A percentile compares a stretch with the other conserved stretches of the same genome.
Conservation (phyloP, 345 rosid species). For the Moricandia moricandioides region DNA sequence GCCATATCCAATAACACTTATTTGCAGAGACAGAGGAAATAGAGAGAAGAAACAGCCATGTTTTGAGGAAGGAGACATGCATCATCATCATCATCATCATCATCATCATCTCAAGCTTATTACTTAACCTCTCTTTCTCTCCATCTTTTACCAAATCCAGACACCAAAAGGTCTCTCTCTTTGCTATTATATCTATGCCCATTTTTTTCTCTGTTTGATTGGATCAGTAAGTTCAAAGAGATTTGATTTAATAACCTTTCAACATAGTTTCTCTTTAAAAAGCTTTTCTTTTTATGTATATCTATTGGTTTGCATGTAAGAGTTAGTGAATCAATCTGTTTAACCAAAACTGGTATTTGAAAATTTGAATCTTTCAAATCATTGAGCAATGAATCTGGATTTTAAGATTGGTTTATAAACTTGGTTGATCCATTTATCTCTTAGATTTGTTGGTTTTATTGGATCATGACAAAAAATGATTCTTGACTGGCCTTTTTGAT, state of each 20-base stretch:
- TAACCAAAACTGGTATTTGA: background rate
- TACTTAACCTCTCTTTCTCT: slow-evolving; percentile 31
- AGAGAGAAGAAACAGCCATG: slow-evolving; percentile 34
- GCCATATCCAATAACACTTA: slow-evolving; percentile 36
- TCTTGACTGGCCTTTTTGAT: slow-evolving; percentile 11
- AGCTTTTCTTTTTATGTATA: background rate
- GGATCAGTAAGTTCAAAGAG: slow-evolving; percentile 18
- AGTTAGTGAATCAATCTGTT: background rate
- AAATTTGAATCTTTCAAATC: slow-evolving; percentile 17
- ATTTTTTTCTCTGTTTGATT: background rate
- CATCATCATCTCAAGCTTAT: slow-evolving; percentile 20
- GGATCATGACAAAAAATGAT: slow-evolving; percentile 4
- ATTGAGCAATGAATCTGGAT: background rate
- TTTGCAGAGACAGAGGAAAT: slow-evolving; percentile 30
- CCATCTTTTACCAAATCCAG: slow-evolving; percentile 29
- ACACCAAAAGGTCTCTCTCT: slow-evolving; percentile 28
- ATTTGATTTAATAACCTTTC: background rate
- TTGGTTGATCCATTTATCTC: background rate
- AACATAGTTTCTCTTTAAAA: background rate
- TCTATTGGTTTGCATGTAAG: slow-evolving; percentile 13
- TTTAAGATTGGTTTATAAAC: background rate
- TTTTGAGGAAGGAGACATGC: slow-evolving; percentile 44
- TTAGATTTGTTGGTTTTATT: slow-evolving; percentile 4
- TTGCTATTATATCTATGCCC: background rate
- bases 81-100: slow-evolving; percentile 20